A percentile compares a stretch with the other conserved stretches of the same genome.
Evolutionary conservation across 1,139 yeast genomes (phyloP).

Genomic region (Blastobotrys raffinosifermentans): DNA sequence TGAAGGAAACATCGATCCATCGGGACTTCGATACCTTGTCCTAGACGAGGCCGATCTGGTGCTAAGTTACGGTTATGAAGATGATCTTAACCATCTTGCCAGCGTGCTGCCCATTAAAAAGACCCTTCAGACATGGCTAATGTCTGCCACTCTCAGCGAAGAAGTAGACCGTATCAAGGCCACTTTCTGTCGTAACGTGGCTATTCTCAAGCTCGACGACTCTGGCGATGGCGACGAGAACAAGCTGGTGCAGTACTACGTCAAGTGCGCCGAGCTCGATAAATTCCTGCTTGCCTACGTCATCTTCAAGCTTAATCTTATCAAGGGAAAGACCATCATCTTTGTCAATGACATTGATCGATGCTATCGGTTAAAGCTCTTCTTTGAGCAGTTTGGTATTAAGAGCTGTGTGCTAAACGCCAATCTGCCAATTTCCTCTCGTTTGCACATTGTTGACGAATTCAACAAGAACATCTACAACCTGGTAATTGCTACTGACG

Average conservation of each 20-base stretch:
- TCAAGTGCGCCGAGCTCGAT: conserved; percentile 82
- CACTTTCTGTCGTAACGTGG: conserved; percentile 80
- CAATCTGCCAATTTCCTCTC: conserved; percentile 87
- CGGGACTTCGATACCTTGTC: conserved; percentile 60
- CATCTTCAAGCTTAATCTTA: conserved; percentile 78
- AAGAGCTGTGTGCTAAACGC: conserved; percentile 83
- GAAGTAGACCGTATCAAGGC: conserved; percentile 73
- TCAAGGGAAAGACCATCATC: conserved; percentile 84
- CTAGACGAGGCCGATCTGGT: conserved; percentile 96
- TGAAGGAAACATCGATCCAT: conserved; percentile 34
- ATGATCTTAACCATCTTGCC: conserved; percentile 63
- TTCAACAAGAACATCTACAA: conserved; percentile 86
- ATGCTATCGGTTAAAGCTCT: conserved; percentile 86
- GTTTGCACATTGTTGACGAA: conserved; percentile 92
- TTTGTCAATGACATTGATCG: conserved; percentile 95
- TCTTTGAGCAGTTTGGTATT: conserved; percentile 91
- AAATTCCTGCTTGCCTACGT: conserved; percentile 88
- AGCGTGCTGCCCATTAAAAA: conserved; percentile 62
- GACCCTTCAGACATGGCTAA: conserved; percentile 79
- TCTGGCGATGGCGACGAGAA: conserved; percentile 42
- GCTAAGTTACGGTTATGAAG: conserved; percentile 83
- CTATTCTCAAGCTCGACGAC: conserved; percentile 62
- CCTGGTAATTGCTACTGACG: conserved; percentile 92
- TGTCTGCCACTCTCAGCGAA: conserved; percentile 94
- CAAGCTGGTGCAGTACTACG: conserved; percentile 77